phyloP scores from a whole-genome alignment of 2,329 filamentous ascomycete species.

The Cercospora canescens region DNA sequence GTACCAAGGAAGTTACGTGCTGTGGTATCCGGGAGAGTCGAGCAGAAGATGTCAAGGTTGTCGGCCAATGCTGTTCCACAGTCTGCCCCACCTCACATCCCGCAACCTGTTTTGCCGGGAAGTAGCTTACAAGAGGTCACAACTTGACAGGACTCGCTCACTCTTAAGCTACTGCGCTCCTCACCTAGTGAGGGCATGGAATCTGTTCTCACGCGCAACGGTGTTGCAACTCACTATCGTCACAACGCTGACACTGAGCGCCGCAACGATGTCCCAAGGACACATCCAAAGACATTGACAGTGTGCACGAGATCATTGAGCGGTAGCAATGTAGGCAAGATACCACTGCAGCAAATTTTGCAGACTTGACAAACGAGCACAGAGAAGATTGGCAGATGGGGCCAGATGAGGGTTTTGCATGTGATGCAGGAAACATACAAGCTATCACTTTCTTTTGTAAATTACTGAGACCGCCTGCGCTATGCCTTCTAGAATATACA shows the following conservation, averaged over 20 bases:
- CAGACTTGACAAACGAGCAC: too few species aligned
- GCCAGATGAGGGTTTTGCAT: neutral
- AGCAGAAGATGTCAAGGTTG: neutral
- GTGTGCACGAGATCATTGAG: too few species aligned
- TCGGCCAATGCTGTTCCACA: neutral
- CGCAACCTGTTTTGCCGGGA: neutral
- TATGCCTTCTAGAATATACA: conserved; percentile 6
- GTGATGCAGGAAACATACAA: neutral
- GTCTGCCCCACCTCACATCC: neutral
- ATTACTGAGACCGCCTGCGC: neutral
- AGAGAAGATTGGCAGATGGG: neutral
- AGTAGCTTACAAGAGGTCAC: neutral
- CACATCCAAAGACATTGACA: too few species aligned
- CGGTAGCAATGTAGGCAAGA: too few species aligned
- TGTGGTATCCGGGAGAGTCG: neutral
- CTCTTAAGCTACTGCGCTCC: too few species aligned
- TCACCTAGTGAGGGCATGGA: too few species aligned
- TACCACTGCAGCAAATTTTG: too few species aligned
- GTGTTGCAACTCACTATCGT: too few species aligned
- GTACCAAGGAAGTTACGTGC: neutral
- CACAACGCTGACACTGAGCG: too few species aligned
- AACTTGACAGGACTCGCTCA: too few species aligned
- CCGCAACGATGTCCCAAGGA: too few species aligned
- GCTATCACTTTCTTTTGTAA: neutral
- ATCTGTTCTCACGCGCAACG: too few species aligned